Evolutionary conservation across 2,329 filamentous ascomycete species (phyloP), one percentile per base, ranked within the genome.

Genomic region (Simplicillium aogashimaense): DNA sequence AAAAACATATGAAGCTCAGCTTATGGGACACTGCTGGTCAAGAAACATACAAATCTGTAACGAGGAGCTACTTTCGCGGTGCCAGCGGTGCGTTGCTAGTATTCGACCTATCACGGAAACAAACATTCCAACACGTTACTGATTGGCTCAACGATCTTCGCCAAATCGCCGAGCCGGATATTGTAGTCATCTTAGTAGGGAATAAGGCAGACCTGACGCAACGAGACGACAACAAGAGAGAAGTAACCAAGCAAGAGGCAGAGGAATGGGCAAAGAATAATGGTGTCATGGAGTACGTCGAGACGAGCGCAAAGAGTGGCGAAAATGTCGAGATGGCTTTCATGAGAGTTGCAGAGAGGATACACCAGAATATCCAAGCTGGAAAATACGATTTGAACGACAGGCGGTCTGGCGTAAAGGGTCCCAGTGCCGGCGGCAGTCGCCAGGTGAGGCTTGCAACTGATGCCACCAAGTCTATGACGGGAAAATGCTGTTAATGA

Each of bases 1-100:
- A 82, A 59, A 81, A 78, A 54, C 83, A 90, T 66, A 95, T 95
- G 88, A 95, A 95, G 64, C 74, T 95, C 5, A 87, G 81, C 35
- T 70, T 97, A 10, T 97, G 90, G 90, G 90, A 95, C 58, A 97
- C 90, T 1, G 90, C 90, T 13, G 90, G 90, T 18, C 90, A 97
- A 61, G 90, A 97, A 67, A 95, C 88, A 11, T 97, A 97, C 70
- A 95, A 95, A 61, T 90, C 84, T 35, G 92, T 97, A 43, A 97
- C 90, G 8, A 74, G 90, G 40, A 92, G 85, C 45, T 95, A 95
- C 66, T 95, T 95, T 64, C 83, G 89, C 39, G 89, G 88, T 53
- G 75, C 75, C 13, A 76, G 71, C 18, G 75, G 75, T 43, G 75
- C 74, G 35, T 72, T 98, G 12, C 77, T 98, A 18, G 92, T 98